Percentiles rank a stretch among this genome's conserved stretches.
Evolutionary conservation across 2,329 filamentous ascomycete genomes (phyloP).

Genomic region (Cladobotryum mycophilum): DNA sequence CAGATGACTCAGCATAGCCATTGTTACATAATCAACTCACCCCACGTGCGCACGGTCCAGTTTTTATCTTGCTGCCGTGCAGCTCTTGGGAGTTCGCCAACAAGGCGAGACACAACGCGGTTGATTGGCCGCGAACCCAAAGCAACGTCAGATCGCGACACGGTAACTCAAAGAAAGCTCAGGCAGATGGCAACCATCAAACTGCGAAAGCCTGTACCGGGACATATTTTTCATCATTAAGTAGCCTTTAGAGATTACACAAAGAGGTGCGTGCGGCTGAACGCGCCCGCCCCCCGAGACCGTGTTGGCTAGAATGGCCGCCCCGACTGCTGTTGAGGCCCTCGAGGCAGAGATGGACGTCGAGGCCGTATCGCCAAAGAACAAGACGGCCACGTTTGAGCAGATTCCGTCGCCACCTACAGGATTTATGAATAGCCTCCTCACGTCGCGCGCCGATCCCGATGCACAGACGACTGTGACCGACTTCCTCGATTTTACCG

Average conservation of each 20-base stretch:
- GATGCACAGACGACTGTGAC: slow-evolving; percentile 64
- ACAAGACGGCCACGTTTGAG: slow-evolving; percentile 21
- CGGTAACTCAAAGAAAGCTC: background rate
- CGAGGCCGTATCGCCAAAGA: slow-evolving; percentile 22
- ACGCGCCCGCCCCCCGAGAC: background rate
- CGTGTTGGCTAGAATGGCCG: slow-evolving; percentile 19
- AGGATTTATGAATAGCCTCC: slow-evolving; percentile 33
- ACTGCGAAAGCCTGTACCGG: background rate
- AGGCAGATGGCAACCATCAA: slow-evolving; percentile 6
- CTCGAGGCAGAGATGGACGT: slow-evolving; percentile 16
- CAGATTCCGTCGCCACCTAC: slow-evolving; percentile 19
- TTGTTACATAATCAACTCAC: background rate
- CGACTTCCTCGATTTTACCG: slow-evolving; percentile 64
- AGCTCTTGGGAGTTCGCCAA: background rate
- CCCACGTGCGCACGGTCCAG: background rate
- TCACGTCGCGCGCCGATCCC: slow-evolving; percentile 52
- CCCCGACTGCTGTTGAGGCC: slow-evolving; percentile 9
- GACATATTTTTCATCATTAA: background rate
- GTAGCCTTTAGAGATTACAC: background rate
- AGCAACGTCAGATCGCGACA: slow-evolving; percentile 3
- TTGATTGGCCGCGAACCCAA: background rate
- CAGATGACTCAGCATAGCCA: too few relatives aligned
- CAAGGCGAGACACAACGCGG: slow-evolving; percentile 8
- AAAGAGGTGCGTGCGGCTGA: background rate
- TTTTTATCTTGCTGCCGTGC: background rate